phyloP scores from a whole-genome alignment of 2,329 filamentous ascomycete genomes.

The Diaporthe sp. region DNA sequence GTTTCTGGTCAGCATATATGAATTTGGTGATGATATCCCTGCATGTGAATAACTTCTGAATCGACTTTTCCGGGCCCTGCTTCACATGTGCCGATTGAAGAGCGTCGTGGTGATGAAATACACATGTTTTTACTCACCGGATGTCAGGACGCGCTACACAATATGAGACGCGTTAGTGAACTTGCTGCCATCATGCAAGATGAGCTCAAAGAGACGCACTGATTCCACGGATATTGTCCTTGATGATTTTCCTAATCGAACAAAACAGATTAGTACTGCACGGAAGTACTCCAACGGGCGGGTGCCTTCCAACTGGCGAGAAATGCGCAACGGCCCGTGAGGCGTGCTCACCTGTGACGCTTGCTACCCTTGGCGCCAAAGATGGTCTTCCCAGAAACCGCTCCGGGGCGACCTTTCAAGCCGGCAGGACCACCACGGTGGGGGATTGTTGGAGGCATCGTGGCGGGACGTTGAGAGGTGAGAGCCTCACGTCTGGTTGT shows the following conservation, averaged over 20 bases:
- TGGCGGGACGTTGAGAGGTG: conserved; percentile 9
- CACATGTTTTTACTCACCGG: conserved; percentile 30
- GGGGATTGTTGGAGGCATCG: conserved; percentile 42
- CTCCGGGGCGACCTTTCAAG: conserved; percentile 33
- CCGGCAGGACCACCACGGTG: conserved; percentile 45
- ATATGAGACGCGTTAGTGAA: neutral
- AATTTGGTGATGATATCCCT: too few species aligned
- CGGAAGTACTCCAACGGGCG: neutral
- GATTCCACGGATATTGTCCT: conserved; percentile 60
- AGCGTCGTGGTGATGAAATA: neutral
- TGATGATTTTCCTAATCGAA: conserved; percentile 57
- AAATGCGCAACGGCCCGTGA: neutral
- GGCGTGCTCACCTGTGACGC: conserved; percentile 41
- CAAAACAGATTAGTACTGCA: neutral
- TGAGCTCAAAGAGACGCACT: conserved; percentile 51
- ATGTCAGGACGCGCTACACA: conserved; percentile 35
- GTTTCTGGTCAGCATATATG: neutral
- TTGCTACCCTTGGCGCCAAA: conserved; percentile 40
- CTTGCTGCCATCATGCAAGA: neutral
- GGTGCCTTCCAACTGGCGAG: too few species aligned
- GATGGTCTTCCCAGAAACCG: conserved; percentile 38
- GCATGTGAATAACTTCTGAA: neutral
- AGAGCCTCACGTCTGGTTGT: neutral
- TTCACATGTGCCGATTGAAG: neutral
- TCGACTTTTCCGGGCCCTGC: too few species aligned